These are phyloP conservation scores for Tripidium arundinaceum DNA, from an alignment of 202 grass and related monocot genomes.

Conservation along the genomic window DNA sequence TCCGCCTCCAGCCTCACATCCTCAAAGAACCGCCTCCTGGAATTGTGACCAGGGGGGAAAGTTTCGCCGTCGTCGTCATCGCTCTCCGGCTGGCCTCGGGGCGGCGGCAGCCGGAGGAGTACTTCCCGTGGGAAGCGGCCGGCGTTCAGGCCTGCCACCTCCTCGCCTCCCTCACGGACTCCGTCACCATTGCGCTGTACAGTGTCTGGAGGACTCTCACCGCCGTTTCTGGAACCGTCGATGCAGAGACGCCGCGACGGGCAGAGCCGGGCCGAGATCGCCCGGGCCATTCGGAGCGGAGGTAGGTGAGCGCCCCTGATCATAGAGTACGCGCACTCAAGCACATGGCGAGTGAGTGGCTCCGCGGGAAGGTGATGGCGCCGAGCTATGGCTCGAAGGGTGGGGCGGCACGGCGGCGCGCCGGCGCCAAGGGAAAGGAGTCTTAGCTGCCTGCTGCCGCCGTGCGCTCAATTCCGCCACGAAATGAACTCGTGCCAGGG, in stretches of 20 bases:
- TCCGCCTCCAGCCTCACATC: conserved; percentile 40
- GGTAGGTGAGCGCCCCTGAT: conserved; percentile 6
- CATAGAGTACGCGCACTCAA: conserved; percentile 20
- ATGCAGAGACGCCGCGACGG: conserved; percentile 34
- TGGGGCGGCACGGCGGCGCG: neutral
- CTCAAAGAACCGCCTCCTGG: conserved; percentile 19
- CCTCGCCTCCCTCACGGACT: neutral
- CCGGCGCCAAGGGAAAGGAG: neutral
- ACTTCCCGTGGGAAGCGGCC: conserved; percentile 39
- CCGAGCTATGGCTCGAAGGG: neutral
- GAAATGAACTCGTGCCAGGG: neutral
- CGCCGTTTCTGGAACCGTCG: neutral
- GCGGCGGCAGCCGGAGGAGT: conserved; percentile 52
- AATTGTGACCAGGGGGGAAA: neutral
- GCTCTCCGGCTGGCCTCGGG: conserved; percentile 8
- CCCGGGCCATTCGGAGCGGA: conserved; percentile 13
- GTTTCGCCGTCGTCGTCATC: conserved; percentile 34
- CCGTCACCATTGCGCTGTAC: neutral
- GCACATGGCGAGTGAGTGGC: neutral
- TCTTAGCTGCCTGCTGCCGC: neutral
- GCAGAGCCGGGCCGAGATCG: conserved; percentile 18
- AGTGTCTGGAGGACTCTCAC: neutral
- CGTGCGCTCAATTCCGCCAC: neutral
- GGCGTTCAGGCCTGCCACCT: conserved; percentile 19
- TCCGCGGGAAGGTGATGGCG: neutral